Percentiles rank a stretch among this genome's conserved stretches.
Evolutionary conservation across 306 rosid species (phyloP).

Genomic region (Malus asiatica): DNA sequence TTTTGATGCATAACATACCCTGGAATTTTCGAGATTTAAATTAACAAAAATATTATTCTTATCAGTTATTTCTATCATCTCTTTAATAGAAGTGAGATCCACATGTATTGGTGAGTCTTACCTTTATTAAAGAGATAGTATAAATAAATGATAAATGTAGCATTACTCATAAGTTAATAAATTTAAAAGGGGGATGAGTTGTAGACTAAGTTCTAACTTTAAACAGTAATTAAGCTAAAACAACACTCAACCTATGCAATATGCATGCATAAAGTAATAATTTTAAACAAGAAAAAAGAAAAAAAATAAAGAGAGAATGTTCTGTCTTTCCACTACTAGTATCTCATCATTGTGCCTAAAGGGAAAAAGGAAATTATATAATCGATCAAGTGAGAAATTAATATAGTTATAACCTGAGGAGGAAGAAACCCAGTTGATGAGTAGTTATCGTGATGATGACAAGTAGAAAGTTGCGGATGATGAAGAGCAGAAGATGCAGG

Average conservation of each 20-base stretch:
- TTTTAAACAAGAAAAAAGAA: background rate
- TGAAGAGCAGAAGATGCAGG: slow-evolving; percentile 17
- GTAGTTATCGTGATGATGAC: slow-evolving; percentile 13
- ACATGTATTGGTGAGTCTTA: no score
- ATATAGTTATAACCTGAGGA: slow-evolving; percentile 28
- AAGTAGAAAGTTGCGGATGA: slow-evolving; percentile 18
- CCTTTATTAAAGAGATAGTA: no score
- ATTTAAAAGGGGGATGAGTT: background rate
- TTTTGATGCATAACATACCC: no score
- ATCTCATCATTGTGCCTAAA: background rate
- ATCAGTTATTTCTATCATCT: no score
- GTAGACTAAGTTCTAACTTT: background rate
- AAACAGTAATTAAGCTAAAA: background rate
- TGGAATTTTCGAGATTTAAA: no score
- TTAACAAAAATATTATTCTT: background rate
- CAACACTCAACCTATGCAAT: background rate
- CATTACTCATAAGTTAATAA: background rate
- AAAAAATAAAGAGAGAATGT: background rate
- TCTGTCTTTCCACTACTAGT: background rate
- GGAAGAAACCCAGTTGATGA: slow-evolving; percentile 26
- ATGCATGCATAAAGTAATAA: background rate
- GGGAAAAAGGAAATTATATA: no score
- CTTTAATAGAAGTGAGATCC: no score
- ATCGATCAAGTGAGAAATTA: background rate
- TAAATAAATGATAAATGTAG: no score